phyloP scores from a whole-genome alignment of 202 grass and related monocot species.

The Digitaria exilis region DNA sequence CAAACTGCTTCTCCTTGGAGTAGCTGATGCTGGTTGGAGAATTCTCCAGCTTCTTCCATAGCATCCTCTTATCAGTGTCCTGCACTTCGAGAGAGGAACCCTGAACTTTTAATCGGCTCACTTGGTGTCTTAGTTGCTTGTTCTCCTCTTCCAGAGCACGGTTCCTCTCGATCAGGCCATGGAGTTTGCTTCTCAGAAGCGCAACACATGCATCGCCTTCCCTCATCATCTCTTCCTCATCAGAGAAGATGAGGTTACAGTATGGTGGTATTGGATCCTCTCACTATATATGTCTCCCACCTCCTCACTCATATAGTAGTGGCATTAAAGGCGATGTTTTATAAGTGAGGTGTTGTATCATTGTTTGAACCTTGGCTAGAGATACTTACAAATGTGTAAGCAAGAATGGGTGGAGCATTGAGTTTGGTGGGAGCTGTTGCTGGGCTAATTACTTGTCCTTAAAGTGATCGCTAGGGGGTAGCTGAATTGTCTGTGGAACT shows the following conservation, averaged over 20 bases:
- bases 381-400: conserved; percentile 47
- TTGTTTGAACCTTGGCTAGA: conserved; percentile 39
- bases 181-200: conserved; percentile 77
- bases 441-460: conserved; percentile 56
- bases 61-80: conserved; percentile 61
- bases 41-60: conserved; percentile 70
- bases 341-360: conserved; percentile 27
- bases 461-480: conserved; percentile 56
- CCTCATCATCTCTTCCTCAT: conserved; percentile 63
- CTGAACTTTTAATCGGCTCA: conserved; percentile 62
- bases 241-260: conserved; percentile 36
- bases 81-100: conserved; percentile 64
- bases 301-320: conserved; percentile 34
- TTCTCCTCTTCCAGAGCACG: conserved; percentile 78
- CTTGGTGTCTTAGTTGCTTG: conserved; percentile 78
- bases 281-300: conserved; percentile 41
- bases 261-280: conserved; percentile 46
- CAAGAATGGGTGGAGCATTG: conserved; percentile 42
- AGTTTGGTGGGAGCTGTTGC: conserved; percentile 63
- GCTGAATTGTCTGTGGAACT: conserved; percentile 46
- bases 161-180: conserved; percentile 73
- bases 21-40: conserved; percentile 46
- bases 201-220: conserved; percentile 65
- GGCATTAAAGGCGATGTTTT: conserved; percentile 44
- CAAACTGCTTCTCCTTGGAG: conserved; percentile 61